These are phyloP conservation scores for Solanum gandarillasii DNA, from an alignment of 257 asterid species.

Conservation along the genomic window DNA sequence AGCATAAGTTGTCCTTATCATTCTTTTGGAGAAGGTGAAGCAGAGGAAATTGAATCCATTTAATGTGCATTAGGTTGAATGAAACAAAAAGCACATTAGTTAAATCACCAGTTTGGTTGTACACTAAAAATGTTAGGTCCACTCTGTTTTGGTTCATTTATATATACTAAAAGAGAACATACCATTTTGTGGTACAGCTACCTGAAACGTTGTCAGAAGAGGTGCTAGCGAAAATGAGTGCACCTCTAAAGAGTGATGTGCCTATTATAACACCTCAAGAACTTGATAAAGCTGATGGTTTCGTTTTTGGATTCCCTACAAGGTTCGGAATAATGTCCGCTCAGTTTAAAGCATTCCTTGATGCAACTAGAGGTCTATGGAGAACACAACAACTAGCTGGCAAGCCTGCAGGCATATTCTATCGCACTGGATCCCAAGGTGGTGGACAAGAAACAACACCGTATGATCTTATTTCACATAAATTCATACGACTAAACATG, in stretches of 20 bases:
- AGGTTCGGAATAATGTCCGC: conserved; percentile 88
- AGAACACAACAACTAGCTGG: conserved; percentile 79
- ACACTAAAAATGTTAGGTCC: neutral
- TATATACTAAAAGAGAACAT: neutral
- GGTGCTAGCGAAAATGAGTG: conserved; percentile 66
- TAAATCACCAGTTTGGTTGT: neutral
- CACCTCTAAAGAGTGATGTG: conserved; percentile 64
- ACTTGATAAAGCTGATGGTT: conserved; percentile 69
- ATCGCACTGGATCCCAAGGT: conserved; percentile 82
- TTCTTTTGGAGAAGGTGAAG: too few species aligned
- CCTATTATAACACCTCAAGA: conserved; percentile 47
- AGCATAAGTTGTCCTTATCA: too few species aligned
- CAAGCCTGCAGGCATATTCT: conserved; percentile 84
- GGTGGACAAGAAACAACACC: conserved; percentile 87
- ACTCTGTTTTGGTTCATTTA: neutral
- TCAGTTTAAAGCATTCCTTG: conserved; percentile 77
- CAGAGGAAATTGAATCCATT: too few species aligned
- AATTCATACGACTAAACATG: neutral
- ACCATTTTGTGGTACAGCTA: conserved; percentile 30
- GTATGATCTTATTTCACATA: conserved; percentile 15
- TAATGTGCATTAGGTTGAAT: too few species aligned
- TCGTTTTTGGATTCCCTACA: conserved; percentile 72
- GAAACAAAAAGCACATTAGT: neutral
- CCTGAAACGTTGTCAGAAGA: conserved; percentile 62
- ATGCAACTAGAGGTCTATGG: conserved; percentile 81